A percentile compares a stretch with the other conserved stretches of the same genome.
phyloP scores from a whole-genome alignment of 2,329 filamentous ascomycete species.

The Phaeosphaeriaceae sp. region DNA sequence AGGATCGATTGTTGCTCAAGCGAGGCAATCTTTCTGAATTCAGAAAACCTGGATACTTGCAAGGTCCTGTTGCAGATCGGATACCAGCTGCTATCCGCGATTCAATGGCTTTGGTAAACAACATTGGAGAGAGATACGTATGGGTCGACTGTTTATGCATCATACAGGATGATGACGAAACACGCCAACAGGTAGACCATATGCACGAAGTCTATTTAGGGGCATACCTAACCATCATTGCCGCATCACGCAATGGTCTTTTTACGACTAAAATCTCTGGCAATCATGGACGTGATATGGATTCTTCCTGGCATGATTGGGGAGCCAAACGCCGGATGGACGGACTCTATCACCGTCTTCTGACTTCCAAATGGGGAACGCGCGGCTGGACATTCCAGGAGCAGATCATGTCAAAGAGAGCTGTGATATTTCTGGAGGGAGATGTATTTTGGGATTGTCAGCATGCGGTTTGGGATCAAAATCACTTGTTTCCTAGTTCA shows the following conservation, averaged over 20 bases:
- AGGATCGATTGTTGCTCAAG: conserved; percentile 7
- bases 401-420: conserved; percentile 10
- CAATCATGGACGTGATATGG: background rate
- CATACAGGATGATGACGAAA: conserved; percentile 9
- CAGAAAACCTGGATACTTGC: conserved; percentile 1
- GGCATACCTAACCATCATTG: conserved; percentile 17
- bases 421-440: conserved; percentile 9
- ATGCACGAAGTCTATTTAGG: conserved; percentile 15
- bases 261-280: background rate
- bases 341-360: conserved; percentile 2
- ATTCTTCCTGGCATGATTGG: background rate
- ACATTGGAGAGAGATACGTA: conserved; percentile 8
- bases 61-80: background rate
- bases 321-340: background rate
- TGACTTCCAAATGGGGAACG: conserved; percentile 11
- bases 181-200: conserved; percentile 7
- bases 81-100: conserved; percentile 7
- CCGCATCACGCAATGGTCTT: background rate
- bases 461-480: conserved; percentile 6
- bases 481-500: background rate
- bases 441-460: conserved; percentile 13
- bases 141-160: conserved; percentile 16
- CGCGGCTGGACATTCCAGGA: conserved; percentile 18
- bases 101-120: conserved; percentile 7
- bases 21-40: conserved; percentile 6